A percentile compares a stretch with the other conserved stretches of the same genome.
phyloP scores from a whole-genome alignment of 2,329 filamentous ascomycete species.

The Myotisia sp. region DNA sequence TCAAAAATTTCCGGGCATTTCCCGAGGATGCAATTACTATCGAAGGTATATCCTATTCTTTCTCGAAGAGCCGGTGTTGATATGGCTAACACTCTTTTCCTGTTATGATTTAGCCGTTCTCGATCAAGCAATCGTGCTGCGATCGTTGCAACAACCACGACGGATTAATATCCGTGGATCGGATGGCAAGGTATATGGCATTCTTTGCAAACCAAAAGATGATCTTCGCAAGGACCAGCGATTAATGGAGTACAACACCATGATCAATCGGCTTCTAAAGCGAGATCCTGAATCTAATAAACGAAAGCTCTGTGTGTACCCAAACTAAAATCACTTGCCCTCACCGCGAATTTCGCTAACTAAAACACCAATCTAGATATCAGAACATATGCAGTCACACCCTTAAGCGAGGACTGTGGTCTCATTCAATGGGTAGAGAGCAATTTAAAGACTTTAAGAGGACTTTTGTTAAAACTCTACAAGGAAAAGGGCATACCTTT shows the following conservation, averaged over 20 bases:
- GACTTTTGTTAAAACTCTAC: conserved; percentile 72
- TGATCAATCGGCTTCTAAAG: conserved; percentile 92
- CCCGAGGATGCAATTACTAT: conserved; percentile 76
- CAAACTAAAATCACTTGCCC: neutral
- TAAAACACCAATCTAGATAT: conserved; percentile 42
- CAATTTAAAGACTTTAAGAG: conserved; percentile 85
- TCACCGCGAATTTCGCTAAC: conserved; percentile 4
- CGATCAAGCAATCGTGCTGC: conserved; percentile 79
- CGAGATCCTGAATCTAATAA: conserved; percentile 81
- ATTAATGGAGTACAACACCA: conserved; percentile 96
- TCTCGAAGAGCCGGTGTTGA: neutral
- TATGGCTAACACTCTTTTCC: conserved; percentile 11
- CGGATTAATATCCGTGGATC: conserved; percentile 79
- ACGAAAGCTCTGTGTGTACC: conserved; percentile 53
- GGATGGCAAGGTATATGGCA: conserved; percentile 74
- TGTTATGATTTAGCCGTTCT: conserved; percentile 41
- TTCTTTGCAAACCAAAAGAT: conserved; percentile 95
- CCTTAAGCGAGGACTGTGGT: conserved; percentile 91
- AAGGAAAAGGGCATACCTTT: conserved; percentile 53
- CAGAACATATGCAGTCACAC: conserved; percentile 92
- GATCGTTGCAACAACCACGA: conserved; percentile 80
- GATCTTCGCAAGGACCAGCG: conserved; percentile 95
- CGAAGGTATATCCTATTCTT: conserved; percentile 26
- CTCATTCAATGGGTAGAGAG: conserved; percentile 98
- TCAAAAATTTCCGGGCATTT: conserved; percentile 68